These are phyloP conservation scores for Venturia nashicola DNA, from an alignment of 2,329 filamentous ascomycete species.

Conservation along the genomic window DNA sequence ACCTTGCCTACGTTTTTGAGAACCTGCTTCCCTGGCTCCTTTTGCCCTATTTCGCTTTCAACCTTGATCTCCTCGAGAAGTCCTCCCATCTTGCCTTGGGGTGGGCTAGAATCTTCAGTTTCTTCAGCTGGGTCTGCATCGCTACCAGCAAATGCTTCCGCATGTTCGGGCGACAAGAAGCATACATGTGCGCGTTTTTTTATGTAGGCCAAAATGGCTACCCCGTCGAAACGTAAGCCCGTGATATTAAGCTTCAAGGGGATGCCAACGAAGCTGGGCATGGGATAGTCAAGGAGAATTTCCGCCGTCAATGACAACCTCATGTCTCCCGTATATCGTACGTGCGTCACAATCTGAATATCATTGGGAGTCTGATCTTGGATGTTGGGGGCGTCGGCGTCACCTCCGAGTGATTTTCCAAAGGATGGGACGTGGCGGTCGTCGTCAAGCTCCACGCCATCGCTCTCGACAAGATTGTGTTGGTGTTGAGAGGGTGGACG, in stretches of 20 bases:
- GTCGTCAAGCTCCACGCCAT: background rate
- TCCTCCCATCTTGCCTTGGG: slow-evolving; percentile 46
- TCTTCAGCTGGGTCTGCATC: slow-evolving; percentile 24
- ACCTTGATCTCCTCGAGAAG: slow-evolving; percentile 87
- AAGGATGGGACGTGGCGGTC: background rate
- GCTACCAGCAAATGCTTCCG: slow-evolving; percentile 48
- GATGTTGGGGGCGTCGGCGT: slow-evolving; percentile 22
- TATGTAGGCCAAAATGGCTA: slow-evolving; percentile 85
- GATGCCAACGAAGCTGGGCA: slow-evolving; percentile 95
- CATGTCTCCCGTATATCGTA: slow-evolving; percentile 79
- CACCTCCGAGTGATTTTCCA: background rate
- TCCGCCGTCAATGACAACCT: slow-evolving; percentile 83
- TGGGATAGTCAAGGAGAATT: slow-evolving; percentile 93
- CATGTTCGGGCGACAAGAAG: slow-evolving; percentile 87
- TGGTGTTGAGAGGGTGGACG: slow-evolving; percentile 32
- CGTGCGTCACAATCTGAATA: slow-evolving; percentile 83
- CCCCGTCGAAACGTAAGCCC: slow-evolving; percentile 86
- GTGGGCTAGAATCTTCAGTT: slow-evolving; percentile 16
- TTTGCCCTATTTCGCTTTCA: slow-evolving; percentile 92
- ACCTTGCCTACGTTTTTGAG: slow-evolving; percentile 98
- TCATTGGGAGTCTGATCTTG: slow-evolving; percentile 73
- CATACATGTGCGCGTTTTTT: slow-evolving; percentile 84
- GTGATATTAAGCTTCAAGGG: slow-evolving; percentile 92
- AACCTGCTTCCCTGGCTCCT: slow-evolving; percentile 84
- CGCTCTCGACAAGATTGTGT: slow-evolving; percentile 14